Base-by-base conservation (phyloP, 441 rosid species). In the Euphorbia schlechtendalii region DNA sequence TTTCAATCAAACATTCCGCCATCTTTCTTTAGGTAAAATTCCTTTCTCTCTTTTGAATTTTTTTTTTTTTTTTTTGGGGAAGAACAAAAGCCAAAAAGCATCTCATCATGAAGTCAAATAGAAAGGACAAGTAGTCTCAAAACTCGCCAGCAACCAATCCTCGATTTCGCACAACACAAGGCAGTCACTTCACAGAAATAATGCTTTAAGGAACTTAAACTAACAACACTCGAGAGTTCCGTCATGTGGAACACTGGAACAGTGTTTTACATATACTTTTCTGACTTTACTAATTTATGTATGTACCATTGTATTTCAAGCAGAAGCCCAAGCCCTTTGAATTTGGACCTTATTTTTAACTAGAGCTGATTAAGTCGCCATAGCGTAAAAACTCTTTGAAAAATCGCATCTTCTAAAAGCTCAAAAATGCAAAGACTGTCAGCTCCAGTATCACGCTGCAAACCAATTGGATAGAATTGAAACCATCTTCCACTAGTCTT, bases 181-280 rank as follows among this genome's bases (percentile, higher is more conserved):
- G n/a, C n/a, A n/a, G n/a, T n/a, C n/a, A n/a, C n/a, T n/a, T n/a
- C n/a, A n/a, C n/a, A 6, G 55, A 57, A 64, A 25, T 48, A 69
- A 70, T 72, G 76, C 78, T 69, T 72, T 73, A 64, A 70, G 55
- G 28, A 51, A 68, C 57, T 62, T 60, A 69, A 72, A 68, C 49
- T 55, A 68, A 22, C 34, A 56, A 18, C 32, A 43, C 9, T 24
- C 10, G 51, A 74, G 67, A n/a, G 43, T 75, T 56, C 65, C 61
- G 56, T 63, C 20, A 36, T 32, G 43, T 55, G 48, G 10, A 58
- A 65, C n/a, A n/a, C n/a, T n/a, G n/a, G n/a, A n/a, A n/a, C n/a
- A n/a, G n/a, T n/a, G n/a, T n/a, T 63, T 58, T 62, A 51, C 71
- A 14, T 34, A 63, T 38, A 58, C 66, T 62, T 69, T 74, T 5